A percentile compares a stretch with the other conserved stretches of the same genome.
Evolutionary conservation across 164 flowering plant species (phyloP).

Genomic region (Magnolia officinalis): DNA sequence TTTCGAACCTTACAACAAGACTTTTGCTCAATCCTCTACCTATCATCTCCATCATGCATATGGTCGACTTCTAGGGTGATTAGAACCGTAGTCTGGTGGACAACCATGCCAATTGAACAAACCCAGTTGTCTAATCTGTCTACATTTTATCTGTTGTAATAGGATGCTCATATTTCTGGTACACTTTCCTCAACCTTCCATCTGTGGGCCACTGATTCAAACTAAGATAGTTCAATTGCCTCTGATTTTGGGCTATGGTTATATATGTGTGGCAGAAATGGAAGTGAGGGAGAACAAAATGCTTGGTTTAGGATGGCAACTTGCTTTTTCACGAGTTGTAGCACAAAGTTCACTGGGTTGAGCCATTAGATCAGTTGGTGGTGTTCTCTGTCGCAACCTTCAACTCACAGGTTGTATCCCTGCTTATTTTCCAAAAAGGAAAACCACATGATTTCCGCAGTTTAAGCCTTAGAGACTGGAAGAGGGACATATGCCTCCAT

Average conservation of each 20-base stretch:
- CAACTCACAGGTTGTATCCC: neutral
- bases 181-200: too few species aligned
- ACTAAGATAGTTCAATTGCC: neutral
- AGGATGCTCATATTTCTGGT: too few species aligned
- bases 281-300: neutral
- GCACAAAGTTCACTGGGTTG: neutral
- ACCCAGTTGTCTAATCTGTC: neutral
- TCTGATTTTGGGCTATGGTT: neutral
- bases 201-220: neutral
- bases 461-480: neutral
- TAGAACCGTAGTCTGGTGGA: neutral
- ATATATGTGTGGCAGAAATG: neutral
- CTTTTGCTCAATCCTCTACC: too few species aligned
- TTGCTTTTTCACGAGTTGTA: neutral
- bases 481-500: conserved; percentile 11
- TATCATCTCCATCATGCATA: neutral
- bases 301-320: neutral
- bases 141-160: neutral
- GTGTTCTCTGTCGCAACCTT: neutral
- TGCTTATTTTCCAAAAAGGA: neutral
- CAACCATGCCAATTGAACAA: neutral
- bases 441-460: neutral
- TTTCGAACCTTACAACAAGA: too few species aligned
- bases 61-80: neutral
- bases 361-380: neutral